A percentile compares a stretch with the other conserved stretches of the same genome.
These are phyloP conservation scores for Eucalyptus virginea DNA, from an alignment of 345 rosid species.

Conservation along the genomic window DNA sequence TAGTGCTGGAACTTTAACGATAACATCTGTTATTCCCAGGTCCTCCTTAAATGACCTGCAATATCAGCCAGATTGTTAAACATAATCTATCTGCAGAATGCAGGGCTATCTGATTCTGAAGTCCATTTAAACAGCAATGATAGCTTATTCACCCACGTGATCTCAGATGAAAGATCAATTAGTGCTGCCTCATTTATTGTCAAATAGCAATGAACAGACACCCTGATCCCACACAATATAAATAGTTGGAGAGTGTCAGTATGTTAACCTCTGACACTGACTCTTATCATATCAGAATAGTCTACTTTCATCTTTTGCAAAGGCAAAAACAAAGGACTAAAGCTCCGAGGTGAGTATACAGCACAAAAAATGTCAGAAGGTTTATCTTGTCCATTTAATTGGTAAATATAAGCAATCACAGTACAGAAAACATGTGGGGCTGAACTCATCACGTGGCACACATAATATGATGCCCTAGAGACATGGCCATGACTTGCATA, in stretches of 20 bases:
- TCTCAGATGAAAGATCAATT: background rate
- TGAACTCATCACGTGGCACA: background rate
- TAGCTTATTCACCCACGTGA: background rate
- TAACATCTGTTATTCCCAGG: background rate
- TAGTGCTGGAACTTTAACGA: slow-evolving; percentile 24
- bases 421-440: background rate
- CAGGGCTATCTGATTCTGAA: background rate
- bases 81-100: background rate
- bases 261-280: background rate
- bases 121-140: background rate
- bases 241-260: background rate
- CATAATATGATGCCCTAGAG: background rate
- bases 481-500: no score
- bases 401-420: background rate
- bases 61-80: background rate
- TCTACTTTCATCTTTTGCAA: background rate
- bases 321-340: background rate
- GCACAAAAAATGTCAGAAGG: background rate
- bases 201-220: background rate
- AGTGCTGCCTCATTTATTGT: background rate
- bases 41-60: background rate
- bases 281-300: background rate
- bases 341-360: background rate
- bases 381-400: background rate
- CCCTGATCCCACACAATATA: background rate